Conservation (phyloP, 352 stramenopile genomes). For the Globisporangium canariense region DNA sequence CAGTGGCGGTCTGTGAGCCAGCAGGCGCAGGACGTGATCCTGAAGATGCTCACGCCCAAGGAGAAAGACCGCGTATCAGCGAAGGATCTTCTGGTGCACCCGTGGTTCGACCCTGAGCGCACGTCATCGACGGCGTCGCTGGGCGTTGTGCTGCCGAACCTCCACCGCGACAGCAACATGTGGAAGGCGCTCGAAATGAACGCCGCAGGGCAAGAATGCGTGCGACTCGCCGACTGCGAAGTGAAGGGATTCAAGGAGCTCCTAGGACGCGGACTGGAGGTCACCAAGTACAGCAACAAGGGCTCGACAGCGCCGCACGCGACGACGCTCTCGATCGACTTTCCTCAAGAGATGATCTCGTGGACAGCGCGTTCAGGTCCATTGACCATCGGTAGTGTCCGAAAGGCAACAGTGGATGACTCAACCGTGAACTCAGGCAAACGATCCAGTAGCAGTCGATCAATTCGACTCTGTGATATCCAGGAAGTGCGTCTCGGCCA, state of each 20-base stretch:
- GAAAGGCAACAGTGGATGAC: slow-evolving; percentile 11
- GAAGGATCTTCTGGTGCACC: slow-evolving; percentile 51
- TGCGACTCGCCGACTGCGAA: slow-evolving; percentile 50
- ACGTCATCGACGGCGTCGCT: not conserved
- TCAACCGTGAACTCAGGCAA: slow-evolving; percentile 4
- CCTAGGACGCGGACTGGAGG: slow-evolving; percentile 52
- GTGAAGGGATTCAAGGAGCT: slow-evolving; percentile 63
- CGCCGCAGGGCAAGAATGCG: slow-evolving; percentile 21
- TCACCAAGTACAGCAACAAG: slow-evolving; percentile 57
- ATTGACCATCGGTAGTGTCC: slow-evolving; percentile 11
- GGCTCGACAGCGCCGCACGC: slow-evolving; percentile 39
- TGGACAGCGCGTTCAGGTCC: slow-evolving; percentile 46
- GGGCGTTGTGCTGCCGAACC: not conserved
- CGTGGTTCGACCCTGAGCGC: slow-evolving; percentile 46
- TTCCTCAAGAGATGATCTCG: slow-evolving; percentile 41
- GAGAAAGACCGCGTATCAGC: slow-evolving; percentile 61
- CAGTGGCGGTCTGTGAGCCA: slow-evolving; percentile 56
- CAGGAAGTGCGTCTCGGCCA: slow-evolving; percentile 50
- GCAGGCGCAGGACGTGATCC: slow-evolving; percentile 55
- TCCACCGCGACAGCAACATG: slow-evolving; percentile 7
- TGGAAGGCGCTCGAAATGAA: slow-evolving; percentile 17
- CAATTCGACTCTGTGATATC: slow-evolving; percentile 50
- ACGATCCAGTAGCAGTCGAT: slow-evolving; percentile 4
- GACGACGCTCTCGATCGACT: slow-evolving; percentile 51
- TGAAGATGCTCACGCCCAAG: slow-evolving; percentile 49